phyloP scores from a whole-genome alignment of 768 basidiomycete species.

The Amanita fuliginea region DNA sequence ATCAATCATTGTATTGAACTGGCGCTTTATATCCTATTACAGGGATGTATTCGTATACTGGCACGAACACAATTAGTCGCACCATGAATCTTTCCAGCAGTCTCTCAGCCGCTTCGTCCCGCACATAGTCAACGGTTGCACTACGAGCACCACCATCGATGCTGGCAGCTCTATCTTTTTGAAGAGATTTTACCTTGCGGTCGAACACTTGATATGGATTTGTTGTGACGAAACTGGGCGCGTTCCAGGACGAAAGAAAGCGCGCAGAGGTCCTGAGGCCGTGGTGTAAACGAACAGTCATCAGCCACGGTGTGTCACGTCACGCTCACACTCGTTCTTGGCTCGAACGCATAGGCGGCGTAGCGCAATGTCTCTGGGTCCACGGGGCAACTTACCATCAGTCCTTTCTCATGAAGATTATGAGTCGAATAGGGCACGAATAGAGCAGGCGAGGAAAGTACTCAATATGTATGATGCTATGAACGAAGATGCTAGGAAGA shows the following conservation, averaged over 20 bases:
- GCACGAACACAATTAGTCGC: conserved; percentile 10
- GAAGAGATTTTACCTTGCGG: conserved; percentile 61
- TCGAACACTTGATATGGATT: conserved; percentile 84
- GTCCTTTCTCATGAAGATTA: conserved; percentile 20
- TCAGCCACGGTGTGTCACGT: background rate
- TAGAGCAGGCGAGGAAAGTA: conserved; percentile 21
- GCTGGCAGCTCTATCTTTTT: conserved; percentile 64
- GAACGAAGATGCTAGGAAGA: conserved; percentile 29
- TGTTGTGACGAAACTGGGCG: conserved; percentile 32
- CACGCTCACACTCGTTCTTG: background rate
- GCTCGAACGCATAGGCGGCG: background rate
- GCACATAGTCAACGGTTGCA: conserved; percentile 81
- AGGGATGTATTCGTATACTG: conserved; percentile 1
- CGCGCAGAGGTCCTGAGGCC: conserved; percentile 18
- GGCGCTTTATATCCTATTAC: conserved; percentile 79
- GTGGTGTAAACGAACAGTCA: background rate
- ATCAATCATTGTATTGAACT: conserved; percentile 73
- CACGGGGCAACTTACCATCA: conserved; percentile 7
- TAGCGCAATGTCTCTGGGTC: conserved; percentile 13
- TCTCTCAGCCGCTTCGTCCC: conserved; percentile 82
- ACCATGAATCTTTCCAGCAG: conserved; percentile 89
- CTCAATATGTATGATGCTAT: conserved; percentile 22
- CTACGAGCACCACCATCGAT: conserved; percentile 49
- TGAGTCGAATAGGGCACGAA: conserved; percentile 15
- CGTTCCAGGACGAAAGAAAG: conserved; percentile 34